A percentile compares a stretch with the other conserved stretches of the same genome.
Evolutionary conservation across 1,139 yeast species (phyloP).

Genomic region (Magnusiomyces magnusii): DNA sequence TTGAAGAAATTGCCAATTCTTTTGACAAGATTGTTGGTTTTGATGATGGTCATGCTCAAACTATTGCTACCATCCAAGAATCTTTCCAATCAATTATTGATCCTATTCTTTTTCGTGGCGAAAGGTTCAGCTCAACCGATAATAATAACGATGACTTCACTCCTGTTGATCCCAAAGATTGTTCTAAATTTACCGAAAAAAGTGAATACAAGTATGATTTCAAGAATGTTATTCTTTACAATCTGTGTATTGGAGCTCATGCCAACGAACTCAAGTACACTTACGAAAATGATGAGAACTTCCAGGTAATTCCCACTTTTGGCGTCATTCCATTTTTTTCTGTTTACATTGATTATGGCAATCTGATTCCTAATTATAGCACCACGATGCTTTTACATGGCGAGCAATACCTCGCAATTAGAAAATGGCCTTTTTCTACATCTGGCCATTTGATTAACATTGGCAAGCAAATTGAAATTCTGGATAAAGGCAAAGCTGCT

Average conservation of each 20-base stretch:
- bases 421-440: constrained; percentile 74
- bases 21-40: constrained; percentile 65
- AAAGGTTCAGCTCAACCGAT: constrained; percentile 24
- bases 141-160: constrained; percentile 4
- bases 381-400: constrained; percentile 86
- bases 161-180: constrained; percentile 23
- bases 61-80: constrained; percentile 64
- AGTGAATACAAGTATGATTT: constrained; percentile 48
- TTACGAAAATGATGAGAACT: constrained; percentile 69
- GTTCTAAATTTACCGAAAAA: constrained; percentile 25
- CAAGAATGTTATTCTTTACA: constrained; percentile 75
- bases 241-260: constrained; percentile 82
- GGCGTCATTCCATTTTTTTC: constrained; percentile 77
- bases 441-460: constrained; percentile 50
- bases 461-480: constrained; percentile 59
- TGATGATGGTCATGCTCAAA: constrained; percentile 44
- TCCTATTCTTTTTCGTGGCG: constrained; percentile 50
- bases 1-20: constrained; percentile 65
- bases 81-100: constrained; percentile 70
- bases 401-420: constrained; percentile 82
- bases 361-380: constrained; percentile 70
- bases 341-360: constrained; percentile 47
- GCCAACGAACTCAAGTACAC: constrained; percentile 69
- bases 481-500: constrained; percentile 87
- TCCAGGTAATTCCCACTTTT: constrained; percentile 87